Conservation (phyloP, 805 yeast genomes). For the Ogataea paradorogensis region DNA sequence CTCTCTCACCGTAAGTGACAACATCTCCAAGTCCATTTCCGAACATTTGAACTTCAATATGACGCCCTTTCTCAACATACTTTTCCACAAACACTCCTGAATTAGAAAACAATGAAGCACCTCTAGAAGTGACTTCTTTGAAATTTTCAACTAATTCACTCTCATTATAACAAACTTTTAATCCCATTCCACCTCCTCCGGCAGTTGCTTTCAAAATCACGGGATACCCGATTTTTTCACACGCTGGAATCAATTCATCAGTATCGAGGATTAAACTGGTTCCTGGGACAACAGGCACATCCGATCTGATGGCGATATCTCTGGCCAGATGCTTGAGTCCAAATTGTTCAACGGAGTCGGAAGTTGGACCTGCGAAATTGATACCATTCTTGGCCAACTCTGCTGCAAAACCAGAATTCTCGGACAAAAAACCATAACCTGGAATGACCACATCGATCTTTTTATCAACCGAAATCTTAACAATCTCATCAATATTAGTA, state of each 20-base stretch:
- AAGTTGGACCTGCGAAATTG: constrained; percentile 91
- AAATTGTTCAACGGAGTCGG: constrained; percentile 83
- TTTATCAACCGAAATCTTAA: constrained; percentile 76
- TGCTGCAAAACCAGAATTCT: constrained; percentile 93
- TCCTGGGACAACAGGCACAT: constrained; percentile 95
- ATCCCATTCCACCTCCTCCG: constrained; percentile 99
- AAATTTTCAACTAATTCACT: constrained; percentile 79
- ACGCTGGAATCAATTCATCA: constrained; percentile 69
- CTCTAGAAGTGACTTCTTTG: constrained; percentile 89
- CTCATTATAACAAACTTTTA: constrained; percentile 84
- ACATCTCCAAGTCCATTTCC: constrained; percentile 95
- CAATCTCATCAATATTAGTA: constrained; percentile 77
- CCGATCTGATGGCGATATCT: constrained; percentile 82
- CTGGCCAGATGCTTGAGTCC: constrained; percentile 97
- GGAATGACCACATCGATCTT: constrained; percentile 94
- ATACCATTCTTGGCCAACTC: constrained; percentile 78
- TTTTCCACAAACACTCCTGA: constrained; percentile 93
- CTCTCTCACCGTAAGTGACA: constrained; percentile 93
- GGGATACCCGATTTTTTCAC: constrained; percentile 75
- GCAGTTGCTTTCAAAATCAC: constrained; percentile 97
- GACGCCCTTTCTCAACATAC: constrained; percentile 91
- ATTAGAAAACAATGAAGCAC: constrained; percentile 88
- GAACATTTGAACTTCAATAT: constrained; percentile 92
- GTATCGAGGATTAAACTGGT: constrained; percentile 72
- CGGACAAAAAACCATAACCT: constrained; percentile 97